Base-by-base conservation (phyloP, 805 yeast genomes). In the Wickerhamiella bombiphila region DNA sequence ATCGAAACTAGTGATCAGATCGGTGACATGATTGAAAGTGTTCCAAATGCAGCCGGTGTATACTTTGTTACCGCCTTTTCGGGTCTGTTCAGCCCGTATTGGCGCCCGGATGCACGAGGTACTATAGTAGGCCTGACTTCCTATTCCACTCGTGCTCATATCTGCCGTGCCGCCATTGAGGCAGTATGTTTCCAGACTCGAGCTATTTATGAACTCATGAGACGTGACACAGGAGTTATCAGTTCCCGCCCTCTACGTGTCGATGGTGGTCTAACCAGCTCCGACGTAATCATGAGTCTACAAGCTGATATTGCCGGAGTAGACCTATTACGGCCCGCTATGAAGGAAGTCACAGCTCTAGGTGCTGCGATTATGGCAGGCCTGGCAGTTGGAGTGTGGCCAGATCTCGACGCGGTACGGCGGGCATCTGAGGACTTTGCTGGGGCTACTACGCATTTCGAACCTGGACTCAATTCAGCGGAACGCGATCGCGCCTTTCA, bases 301-400 rank as follows among this genome's bases (percentile, higher is more conserved):
- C 96, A 86, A 61, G 80, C 94, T 5, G 93, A 86, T 56, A 76
- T 86, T 44, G 66, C 83, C 48, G 96, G 96, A 3, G 88, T 91
- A 1, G 73, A 76, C 20, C 88, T 86, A 31, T 70, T 72, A 48
- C 68, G 95, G 50, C 85, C 95, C 1, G 69, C 73, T 22, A 80
- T 77, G 56, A 65, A 82, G 25, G 97, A 86, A 59, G 83, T 94
- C 55, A 86, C 96, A 4, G 95, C 96, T 0, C 68, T 86, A 44
- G 97, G 97, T 21, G 94, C 94, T 5, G 95, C 96, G 3, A 80
- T 88, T 47, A 95, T 95, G 21, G 94, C 97, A 2, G 94, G 95
- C 9, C 63, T 85, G 51, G 73, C 73, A 11, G 69, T 80, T 40
- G 61, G 65, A 32, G 57, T 83, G 34, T 86, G 95, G 94, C 66